Conservation (phyloP, 164 flowering plant species). For the Euptelea pleiosperma region DNA sequence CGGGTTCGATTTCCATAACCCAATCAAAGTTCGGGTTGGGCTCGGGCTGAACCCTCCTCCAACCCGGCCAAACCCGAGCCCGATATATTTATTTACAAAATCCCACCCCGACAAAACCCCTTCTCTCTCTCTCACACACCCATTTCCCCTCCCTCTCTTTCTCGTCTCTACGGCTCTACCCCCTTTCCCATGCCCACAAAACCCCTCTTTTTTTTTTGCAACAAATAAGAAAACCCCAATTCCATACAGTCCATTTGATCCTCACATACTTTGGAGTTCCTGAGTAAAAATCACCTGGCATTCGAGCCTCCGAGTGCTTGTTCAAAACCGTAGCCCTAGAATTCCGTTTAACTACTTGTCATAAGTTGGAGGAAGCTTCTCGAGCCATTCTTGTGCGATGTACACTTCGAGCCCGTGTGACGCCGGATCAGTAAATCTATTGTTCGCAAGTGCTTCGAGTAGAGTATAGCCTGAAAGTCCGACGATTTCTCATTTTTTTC, state of each 20-base stretch:
- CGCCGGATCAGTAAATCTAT: conserved; percentile 81
- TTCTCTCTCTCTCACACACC: no score
- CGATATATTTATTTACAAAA: no score
- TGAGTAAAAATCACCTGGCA: conserved; percentile 78
- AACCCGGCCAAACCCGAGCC: no score
- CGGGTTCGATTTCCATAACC: no score
- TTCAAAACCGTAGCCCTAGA: conserved; percentile 60
- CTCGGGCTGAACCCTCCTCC: no score
- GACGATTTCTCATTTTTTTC: conserved; percentile 55
- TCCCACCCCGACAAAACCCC: no score
- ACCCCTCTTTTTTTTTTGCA: no score
- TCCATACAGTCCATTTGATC: neutral
- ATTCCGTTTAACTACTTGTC: conserved; percentile 72
- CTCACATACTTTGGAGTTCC: conserved; percentile 77
- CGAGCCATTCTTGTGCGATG: conserved; percentile 94
- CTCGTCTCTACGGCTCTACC: no score
- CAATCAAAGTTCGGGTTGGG: no score
- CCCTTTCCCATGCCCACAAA: no score
- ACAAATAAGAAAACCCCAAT: neutral
- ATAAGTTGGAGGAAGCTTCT: conserved; percentile 70
- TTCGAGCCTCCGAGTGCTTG: conserved; percentile 82
- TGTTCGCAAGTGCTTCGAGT: conserved; percentile 60
- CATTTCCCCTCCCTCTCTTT: no score
- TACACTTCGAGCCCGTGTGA: conserved; percentile 87
- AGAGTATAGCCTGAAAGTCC: conserved; percentile 90